Percentiles rank a stretch among this genome's conserved stretches.
These are phyloP conservation scores for Aspergillus melleus DNA, from an alignment of 2,329 filamentous ascomycete species.

Conservation along the genomic window DNA sequence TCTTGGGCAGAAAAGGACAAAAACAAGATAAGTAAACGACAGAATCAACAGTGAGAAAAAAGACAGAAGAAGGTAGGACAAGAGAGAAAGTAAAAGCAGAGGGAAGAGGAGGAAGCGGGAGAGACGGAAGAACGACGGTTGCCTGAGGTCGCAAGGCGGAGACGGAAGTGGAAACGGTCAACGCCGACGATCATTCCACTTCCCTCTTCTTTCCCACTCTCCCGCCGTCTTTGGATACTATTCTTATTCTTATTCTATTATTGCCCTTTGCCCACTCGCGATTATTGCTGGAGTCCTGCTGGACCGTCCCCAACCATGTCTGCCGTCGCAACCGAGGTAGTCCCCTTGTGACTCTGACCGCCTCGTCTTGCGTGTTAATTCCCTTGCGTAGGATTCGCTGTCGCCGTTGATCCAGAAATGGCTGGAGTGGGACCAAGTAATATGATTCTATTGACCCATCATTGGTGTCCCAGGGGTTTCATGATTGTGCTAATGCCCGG, in stretches of 20 bases:
- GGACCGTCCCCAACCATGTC: constrained; percentile 18
- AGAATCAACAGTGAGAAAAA: not conserved
- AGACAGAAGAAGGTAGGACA: not conserved
- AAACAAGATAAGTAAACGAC: not conserved
- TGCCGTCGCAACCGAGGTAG: constrained; percentile 17
- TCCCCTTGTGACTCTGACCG: not conserved
- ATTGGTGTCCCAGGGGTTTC: not conserved
- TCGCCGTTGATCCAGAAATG: constrained; percentile 53
- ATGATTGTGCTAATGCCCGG: constrained; percentile 11
- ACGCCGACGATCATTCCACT: constrained; percentile 7
- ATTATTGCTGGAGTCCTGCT: not conserved
- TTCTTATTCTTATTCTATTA: not conserved
- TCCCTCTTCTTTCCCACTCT: not conserved
- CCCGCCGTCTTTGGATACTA: not conserved
- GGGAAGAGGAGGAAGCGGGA: not conserved
- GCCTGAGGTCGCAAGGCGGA: constrained; percentile 1
- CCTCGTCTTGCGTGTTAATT: not conserved
- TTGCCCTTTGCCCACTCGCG: not conserved
- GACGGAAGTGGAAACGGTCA: not conserved
- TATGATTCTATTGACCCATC: not conserved
- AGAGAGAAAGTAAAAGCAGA: not conserved
- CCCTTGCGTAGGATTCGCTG: constrained; percentile 32
- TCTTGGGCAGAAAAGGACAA: not conserved
- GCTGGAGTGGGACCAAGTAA: constrained; percentile 57
- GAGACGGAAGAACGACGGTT: not conserved